Conservation (phyloP, 345 rosid species). For the Erucastrum elatum region DNA sequence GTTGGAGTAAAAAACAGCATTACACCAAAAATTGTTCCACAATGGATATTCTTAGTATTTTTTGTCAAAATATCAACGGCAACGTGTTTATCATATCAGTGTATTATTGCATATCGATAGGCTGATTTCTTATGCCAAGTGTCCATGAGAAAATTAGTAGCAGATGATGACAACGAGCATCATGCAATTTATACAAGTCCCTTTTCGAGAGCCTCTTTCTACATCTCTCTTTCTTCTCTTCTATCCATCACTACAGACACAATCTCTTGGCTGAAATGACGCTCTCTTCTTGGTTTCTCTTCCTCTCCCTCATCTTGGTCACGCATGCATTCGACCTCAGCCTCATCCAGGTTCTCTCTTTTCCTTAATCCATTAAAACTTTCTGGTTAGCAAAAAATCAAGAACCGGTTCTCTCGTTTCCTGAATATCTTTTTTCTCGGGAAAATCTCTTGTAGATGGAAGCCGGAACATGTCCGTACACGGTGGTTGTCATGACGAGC, state of each 20-base stretch:
- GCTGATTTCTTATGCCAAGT: slow-evolving; percentile 23
- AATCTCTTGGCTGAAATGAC: slow-evolving; percentile 10
- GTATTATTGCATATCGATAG: not conserved
- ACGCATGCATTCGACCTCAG: slow-evolving; percentile 38
- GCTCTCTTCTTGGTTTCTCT: slow-evolving; percentile 3
- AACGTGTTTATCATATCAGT: not conserved
- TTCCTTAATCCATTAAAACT: not conserved
- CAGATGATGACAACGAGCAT: slow-evolving; percentile 15
- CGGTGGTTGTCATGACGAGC: slow-evolving; percentile 59
- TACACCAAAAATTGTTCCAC: not conserved
- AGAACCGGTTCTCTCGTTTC: not conserved
- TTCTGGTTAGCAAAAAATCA: not conserved
- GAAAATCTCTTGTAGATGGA: slow-evolving; percentile 34
- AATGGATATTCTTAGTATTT: not conserved
- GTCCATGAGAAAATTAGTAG: slow-evolving; percentile 6
- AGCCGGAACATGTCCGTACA: slow-evolving; percentile 56
- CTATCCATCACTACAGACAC: not conserved
- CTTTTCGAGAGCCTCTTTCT: not conserved
- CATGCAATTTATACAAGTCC: slow-evolving; percentile 25
- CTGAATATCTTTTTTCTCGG: not conserved
- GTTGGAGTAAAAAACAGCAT: too few species aligned
- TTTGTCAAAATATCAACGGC: not conserved
- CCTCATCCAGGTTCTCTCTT: slow-evolving; percentile 35
- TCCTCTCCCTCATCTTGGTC: slow-evolving; percentile 11
- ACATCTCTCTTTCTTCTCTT: not conserved